Conservation (phyloP, 2,329 filamentous ascomycete genomes). For the Trichoderma lentiforme region DNA sequence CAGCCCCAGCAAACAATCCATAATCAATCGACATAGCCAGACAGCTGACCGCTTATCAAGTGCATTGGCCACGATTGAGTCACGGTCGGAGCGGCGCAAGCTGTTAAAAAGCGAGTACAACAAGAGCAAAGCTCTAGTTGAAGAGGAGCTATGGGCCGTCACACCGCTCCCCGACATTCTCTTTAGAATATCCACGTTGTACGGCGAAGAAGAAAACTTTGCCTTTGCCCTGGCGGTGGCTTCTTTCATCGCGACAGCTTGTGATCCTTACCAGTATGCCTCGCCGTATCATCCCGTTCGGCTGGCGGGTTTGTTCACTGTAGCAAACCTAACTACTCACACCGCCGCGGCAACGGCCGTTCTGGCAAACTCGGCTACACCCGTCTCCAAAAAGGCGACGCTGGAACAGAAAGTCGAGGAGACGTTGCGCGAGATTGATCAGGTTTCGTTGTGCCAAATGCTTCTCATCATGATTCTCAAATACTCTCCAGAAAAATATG, state of each 20-base stretch:
- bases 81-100: slow-evolving; percentile 28
- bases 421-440: slow-evolving; percentile 45
- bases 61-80: slow-evolving; percentile 24
- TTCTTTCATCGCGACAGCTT: slow-evolving; percentile 46
- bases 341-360: slow-evolving; percentile 41
- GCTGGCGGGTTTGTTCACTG: slow-evolving; percentile 48
- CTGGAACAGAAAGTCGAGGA: slow-evolving; percentile 28
- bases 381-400: slow-evolving; percentile 23
- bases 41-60: slow-evolving; percentile 31
- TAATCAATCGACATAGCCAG: slow-evolving; percentile 22
- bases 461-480: slow-evolving; percentile 47
- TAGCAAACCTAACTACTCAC: slow-evolving; percentile 51
- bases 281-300: slow-evolving; percentile 50
- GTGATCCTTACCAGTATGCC: slow-evolving; percentile 49
- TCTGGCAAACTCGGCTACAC: slow-evolving; percentile 27
- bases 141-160: slow-evolving; percentile 43
- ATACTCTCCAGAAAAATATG: slow-evolving; percentile 41
- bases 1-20: slow-evolving; percentile 20
- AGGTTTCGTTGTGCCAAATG: slow-evolving; percentile 52
- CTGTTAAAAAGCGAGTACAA: slow-evolving; percentile 25
- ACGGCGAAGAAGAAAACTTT: slow-evolving; percentile 41
- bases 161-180: slow-evolving; percentile 48
- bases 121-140: slow-evolving; percentile 25
- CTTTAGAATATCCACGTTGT: slow-evolving; percentile 44
- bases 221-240: slow-evolving; percentile 44